Evolutionary conservation across 2,329 filamentous ascomycete genomes (phyloP), one percentile per base, ranked within the genome.

Genomic region (Penicillium verrucosum): DNA sequence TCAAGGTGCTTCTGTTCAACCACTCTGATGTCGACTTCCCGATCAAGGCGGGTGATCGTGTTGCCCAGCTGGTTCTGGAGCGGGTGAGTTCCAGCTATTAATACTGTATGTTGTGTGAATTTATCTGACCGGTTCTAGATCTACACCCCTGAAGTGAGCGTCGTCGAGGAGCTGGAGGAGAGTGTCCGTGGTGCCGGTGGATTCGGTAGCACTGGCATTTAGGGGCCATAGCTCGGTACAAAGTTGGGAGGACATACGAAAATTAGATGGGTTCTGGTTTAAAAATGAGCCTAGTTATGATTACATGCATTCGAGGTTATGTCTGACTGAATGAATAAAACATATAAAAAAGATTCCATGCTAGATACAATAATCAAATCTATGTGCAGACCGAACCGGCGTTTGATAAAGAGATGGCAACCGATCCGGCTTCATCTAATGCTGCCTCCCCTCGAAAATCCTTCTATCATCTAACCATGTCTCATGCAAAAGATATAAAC

Each of bases 1-100:
- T 99, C 68, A 96, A 95, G 81, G 89, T 99, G 27, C 82, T 99
- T 64, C 84, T 99, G 51, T 97, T 97, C 76, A 99, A 99, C 79
- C 88, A 96, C 75, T 83, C 83, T 50, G 92, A 96, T 49, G 77
- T 78, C 40, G 92, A 96, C 73, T 97, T 95, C 71, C 81, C 78
- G 43, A 81, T 99, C 64, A 88, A 88, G 69, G 86, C 89, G 70
- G 93, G 93, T 48, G 94, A 99, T 76, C 88, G 94, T 51, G 81
- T 99, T 69, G 95, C 94, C 41, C 94, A 99, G 81, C 82, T 99
- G 65, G 86, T 99, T 63, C 80, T 99, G 55, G 94, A 99, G 82
- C 86, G 91, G 74, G 82, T 85, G 66, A 65, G 77, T 70, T 43
- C 25, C 25, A 8, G 18, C 40, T 44, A 30, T 32, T 21, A 32